Evolutionary conservation across 2,329 filamentous ascomycete species (phyloP).

Genomic region (Epichloe gansuensis): DNA sequence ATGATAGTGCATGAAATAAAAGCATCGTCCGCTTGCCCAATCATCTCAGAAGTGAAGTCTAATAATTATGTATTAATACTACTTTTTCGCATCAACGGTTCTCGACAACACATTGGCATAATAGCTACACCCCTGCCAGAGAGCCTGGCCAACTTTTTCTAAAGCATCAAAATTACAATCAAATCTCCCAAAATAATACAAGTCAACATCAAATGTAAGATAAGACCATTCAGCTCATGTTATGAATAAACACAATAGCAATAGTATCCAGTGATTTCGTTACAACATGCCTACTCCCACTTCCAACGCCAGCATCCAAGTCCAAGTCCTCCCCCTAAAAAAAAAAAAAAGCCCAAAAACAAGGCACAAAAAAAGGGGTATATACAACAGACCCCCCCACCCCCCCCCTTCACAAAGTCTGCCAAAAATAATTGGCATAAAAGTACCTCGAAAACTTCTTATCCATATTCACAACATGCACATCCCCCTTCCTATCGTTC

Average conservation of each 20-base stretch:
- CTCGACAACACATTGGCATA: too few relatives aligned
- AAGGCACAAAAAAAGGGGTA: not conserved
- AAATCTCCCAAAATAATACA: too few relatives aligned
- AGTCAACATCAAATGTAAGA: too few relatives aligned
- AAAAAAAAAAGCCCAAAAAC: not conserved
- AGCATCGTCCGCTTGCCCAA: not conserved
- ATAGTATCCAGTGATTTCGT: too few relatives aligned
- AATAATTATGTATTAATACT: accelerated
- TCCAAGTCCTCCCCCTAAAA: too few relatives aligned
- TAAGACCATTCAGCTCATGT: too few relatives aligned
- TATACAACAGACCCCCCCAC: conserved; percentile 3
- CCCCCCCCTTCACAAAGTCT: conserved; percentile 49
- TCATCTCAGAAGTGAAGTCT: not conserved
- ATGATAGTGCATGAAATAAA: not conserved
- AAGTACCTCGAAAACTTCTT: conserved; percentile 84
- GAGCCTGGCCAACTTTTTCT: too few relatives aligned
- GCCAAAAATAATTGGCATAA: conserved; percentile 95
- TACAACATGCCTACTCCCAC: too few relatives aligned
- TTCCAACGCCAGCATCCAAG: too few relatives aligned
- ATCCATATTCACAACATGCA: conserved; percentile 90
- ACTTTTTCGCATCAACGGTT: not conserved
- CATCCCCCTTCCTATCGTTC: conserved; percentile 77
- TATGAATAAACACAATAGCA: too few relatives aligned
- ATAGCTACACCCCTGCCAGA: too few relatives aligned
- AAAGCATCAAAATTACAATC: too few relatives aligned